A percentile compares a stretch with the other conserved stretches of the same genome.
These are phyloP conservation scores for Fistulinella staudtii DNA, from an alignment of 1,284 basidiomycete species.

Conservation along the genomic window DNA sequence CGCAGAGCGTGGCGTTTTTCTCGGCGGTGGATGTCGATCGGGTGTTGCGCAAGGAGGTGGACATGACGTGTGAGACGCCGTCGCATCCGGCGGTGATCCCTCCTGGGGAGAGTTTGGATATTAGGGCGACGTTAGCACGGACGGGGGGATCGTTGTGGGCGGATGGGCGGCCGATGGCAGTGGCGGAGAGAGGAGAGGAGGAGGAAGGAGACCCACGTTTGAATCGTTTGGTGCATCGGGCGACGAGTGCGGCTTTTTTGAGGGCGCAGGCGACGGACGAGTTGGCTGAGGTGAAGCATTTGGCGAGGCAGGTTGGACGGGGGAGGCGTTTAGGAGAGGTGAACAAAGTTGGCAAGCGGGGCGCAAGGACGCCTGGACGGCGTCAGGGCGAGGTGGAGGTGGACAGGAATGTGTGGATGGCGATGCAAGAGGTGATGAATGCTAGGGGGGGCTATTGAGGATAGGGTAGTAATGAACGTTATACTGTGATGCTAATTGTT, in stretches of 20 bases:
- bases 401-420: slow-evolving; percentile 18
- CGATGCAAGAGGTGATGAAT: slow-evolving; percentile 28
- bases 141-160: slow-evolving; percentile 66
- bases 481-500: background rate
- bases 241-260: slow-evolving; percentile 58
- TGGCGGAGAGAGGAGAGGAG: slow-evolving; percentile 25
- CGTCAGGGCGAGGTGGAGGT: background rate
- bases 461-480: background rate
- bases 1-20: slow-evolving; percentile 94
- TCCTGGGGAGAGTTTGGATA: slow-evolving; percentile 83
- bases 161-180: slow-evolving; percentile 52
- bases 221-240: slow-evolving; percentile 61
- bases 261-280: slow-evolving; percentile 70
- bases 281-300: slow-evolving; percentile 61
- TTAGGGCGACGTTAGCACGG: slow-evolving; percentile 59
- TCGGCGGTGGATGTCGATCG: slow-evolving; percentile 93
- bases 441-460: background rate
- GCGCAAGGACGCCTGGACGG: background rate
- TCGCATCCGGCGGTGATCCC: slow-evolving; percentile 83
- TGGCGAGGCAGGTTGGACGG: slow-evolving; percentile 48
- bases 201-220: slow-evolving; percentile 44
- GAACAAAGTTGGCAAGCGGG: slow-evolving; percentile 10
- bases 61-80: slow-evolving; percentile 94
- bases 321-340: slow-evolving; percentile 30
- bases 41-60: slow-evolving; percentile 93